These are phyloP conservation scores for Picea abies DNA, from an alignment of 83 land plant genomes.

Conservation along the genomic window DNA sequence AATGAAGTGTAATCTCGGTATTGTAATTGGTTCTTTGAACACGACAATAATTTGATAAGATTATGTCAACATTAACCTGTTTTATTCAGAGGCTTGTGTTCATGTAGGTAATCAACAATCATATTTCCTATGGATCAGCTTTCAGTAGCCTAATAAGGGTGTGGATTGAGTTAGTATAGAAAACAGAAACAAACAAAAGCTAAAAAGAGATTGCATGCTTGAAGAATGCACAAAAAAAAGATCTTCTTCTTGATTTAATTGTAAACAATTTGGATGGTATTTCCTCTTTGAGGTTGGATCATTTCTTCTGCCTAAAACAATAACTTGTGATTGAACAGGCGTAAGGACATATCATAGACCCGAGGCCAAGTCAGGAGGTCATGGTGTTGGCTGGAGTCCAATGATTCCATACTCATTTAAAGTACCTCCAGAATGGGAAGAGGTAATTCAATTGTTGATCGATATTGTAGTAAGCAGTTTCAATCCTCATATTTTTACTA, in stretches of 20 bases:
- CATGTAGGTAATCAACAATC: background rate
- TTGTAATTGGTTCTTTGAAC: background rate
- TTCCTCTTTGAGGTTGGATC: background rate
- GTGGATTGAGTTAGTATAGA: background rate
- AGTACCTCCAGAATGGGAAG: slow-evolving; percentile 92
- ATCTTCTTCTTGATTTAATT: background rate
- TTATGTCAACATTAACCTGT: background rate
- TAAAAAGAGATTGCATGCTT: background rate
- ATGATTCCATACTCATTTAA: slow-evolving; percentile 85
- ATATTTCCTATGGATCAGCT: background rate
- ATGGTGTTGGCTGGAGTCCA: slow-evolving; percentile 99
- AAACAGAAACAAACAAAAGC: background rate
- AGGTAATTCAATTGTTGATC: slow-evolving; percentile 47
- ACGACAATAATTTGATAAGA: background rate
- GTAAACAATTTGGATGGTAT: background rate
- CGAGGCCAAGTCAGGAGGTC: slow-evolving; percentile 97
- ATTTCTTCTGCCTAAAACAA: background rate
- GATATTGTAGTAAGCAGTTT: background rate
- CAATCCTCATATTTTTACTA: background rate
- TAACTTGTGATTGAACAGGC: slow-evolving; percentile 39
- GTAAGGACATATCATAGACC: slow-evolving; percentile 90
- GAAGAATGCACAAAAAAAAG: background rate
- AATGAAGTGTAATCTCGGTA: background rate
- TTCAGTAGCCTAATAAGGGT: background rate
- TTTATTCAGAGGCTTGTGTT: background rate